A percentile compares a stretch with the other conserved stretches of the same genome.
Evolutionary conservation across 495 filamentous ascomycete species (phyloP).

Genomic region (Pseudomonodictys pantanalensis): DNA sequence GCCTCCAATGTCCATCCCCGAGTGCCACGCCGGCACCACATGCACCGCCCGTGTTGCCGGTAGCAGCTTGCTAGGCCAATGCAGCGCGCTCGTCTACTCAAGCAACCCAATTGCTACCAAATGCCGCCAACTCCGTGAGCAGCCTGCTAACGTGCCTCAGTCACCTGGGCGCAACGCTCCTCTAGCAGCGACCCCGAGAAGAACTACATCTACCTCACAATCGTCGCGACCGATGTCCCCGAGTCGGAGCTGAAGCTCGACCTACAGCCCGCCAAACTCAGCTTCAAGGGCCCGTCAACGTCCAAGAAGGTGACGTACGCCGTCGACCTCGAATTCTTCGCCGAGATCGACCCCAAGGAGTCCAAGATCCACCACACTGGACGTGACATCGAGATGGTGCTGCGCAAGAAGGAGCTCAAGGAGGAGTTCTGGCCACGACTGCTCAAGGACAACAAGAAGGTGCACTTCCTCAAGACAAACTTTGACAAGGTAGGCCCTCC

Average conservation of each 20-base stretch:
- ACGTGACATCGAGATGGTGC: constrained; percentile 81
- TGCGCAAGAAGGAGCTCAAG: constrained; percentile 94
- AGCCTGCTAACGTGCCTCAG: constrained; percentile 45
- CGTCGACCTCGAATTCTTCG: constrained; percentile 84
- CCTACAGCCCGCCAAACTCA: constrained; percentile 70
- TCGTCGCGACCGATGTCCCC: constrained; percentile 78
- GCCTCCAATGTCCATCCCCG: too few species aligned
- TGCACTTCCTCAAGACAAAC: constrained; percentile 97
- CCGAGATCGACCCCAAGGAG: constrained; percentile 79
- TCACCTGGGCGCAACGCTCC: constrained; percentile 97
- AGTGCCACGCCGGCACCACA: too few species aligned
- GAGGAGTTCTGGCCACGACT: constrained; percentile 92
- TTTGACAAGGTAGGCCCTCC: constrained; percentile 95
- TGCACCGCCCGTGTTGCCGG: too few species aligned
- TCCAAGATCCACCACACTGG: constrained; percentile 79
- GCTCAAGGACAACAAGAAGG: constrained; percentile 81
- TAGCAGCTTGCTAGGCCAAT: too few species aligned
- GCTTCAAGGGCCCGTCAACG: constrained; percentile 75
- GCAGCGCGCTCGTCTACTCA: too few species aligned
- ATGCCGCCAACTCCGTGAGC: neutral
- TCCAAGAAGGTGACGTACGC: constrained; percentile 80
- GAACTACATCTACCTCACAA: constrained; percentile 90
- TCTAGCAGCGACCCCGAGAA: constrained; percentile 71
- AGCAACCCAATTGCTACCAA: too few species aligned
- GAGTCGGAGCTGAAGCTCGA: constrained; percentile 69